phyloP scores from a whole-genome alignment of 768 basidiomycete species.

The Podaxis pistillaris region DNA sequence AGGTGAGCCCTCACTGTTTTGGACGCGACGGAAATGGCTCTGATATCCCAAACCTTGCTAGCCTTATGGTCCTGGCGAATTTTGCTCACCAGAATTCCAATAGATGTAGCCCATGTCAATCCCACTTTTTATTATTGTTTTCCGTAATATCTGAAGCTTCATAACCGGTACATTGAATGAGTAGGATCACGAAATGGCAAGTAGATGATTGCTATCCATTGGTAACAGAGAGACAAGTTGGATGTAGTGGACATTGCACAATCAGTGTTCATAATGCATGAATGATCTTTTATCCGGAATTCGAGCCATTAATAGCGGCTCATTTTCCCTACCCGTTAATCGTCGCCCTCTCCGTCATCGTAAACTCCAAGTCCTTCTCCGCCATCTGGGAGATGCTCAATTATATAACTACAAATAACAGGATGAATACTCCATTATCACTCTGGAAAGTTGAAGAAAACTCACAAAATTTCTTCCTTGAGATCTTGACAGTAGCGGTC shows the following conservation, averaged over 20 bases:
- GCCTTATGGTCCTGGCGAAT: conserved; percentile 94
- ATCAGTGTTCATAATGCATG: too few species aligned
- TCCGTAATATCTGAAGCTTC: not conserved
- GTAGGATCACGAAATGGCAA: not conserved
- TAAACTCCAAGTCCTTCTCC: conserved; percentile 70
- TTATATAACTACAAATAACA: conserved; percentile 52
- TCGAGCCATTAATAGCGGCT: too few species aligned
- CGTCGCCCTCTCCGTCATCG: conserved; percentile 82
- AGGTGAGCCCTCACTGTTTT: conserved; percentile 43
- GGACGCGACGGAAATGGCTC: conserved; percentile 2
- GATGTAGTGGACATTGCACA: too few species aligned
- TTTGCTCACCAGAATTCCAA: conserved; percentile 83
- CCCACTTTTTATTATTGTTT: not conserved
- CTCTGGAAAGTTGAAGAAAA: conserved; percentile 15
- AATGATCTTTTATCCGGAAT: too few species aligned
- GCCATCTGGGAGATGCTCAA: conserved; percentile 68
- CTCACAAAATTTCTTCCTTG: conserved; percentile 81
- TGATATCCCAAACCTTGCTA: conserved; percentile 29
- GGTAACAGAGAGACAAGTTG: not conserved
- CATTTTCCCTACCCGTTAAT: conserved; percentile 35
- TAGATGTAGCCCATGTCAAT: conserved; percentile 12
- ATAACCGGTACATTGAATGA: not conserved
- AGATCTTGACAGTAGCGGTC: conserved; percentile 87
- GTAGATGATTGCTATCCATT: not conserved
- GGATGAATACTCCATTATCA: conserved; percentile 12